Evolutionary conservation across 2,329 filamentous ascomycete genomes (phyloP).

Genomic region (Pseudohalonectria lignicola): DNA sequence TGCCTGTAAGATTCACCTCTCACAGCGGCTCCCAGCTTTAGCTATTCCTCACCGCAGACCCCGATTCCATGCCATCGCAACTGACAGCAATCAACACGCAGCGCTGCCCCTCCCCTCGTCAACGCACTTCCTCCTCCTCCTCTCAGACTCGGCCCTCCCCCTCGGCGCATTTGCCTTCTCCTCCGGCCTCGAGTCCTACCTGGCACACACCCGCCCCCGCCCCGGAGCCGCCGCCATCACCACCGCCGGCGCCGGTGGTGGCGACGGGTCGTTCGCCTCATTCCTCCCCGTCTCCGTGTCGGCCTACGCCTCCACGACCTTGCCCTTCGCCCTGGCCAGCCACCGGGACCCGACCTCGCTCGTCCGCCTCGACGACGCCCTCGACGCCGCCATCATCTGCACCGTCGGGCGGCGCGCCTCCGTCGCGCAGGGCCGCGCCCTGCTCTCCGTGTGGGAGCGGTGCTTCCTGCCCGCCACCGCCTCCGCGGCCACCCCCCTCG

Average conservation of each 20-base stretch:
- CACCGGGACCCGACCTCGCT: constrained; percentile 41
- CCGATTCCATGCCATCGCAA: too few relatives aligned
- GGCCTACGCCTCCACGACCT: constrained; percentile 58
- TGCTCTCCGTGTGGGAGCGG: constrained; percentile 67
- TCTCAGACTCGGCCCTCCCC: constrained; percentile 72
- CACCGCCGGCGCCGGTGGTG: too few relatives aligned
- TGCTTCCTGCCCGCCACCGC: constrained; percentile 36
- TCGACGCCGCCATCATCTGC: constrained; percentile 68
- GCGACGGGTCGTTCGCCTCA: too few relatives aligned
- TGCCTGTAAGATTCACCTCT: too few relatives aligned
- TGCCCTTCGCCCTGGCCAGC: constrained; percentile 65
- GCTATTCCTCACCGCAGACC: too few relatives aligned
- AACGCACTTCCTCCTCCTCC: constrained; percentile 61
- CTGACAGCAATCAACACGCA: too few relatives aligned
- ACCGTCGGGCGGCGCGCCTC: constrained; percentile 69
- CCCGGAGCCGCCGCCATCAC: constrained; percentile 33
- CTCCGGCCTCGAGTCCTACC: constrained; percentile 71
- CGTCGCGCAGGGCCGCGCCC: constrained; percentile 62
- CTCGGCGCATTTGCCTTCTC: constrained; percentile 83
- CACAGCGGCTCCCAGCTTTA: too few relatives aligned
- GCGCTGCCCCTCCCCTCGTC: constrained; percentile 10
- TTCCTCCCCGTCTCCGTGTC: constrained; percentile 64
- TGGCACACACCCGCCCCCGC: constrained; percentile 43
- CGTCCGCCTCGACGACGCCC: constrained; percentile 55
- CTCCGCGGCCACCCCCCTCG: neutral